Base-by-base conservation (phyloP, 2,329 filamentous ascomycete species). In the Diaporthe amygdali region DNA sequence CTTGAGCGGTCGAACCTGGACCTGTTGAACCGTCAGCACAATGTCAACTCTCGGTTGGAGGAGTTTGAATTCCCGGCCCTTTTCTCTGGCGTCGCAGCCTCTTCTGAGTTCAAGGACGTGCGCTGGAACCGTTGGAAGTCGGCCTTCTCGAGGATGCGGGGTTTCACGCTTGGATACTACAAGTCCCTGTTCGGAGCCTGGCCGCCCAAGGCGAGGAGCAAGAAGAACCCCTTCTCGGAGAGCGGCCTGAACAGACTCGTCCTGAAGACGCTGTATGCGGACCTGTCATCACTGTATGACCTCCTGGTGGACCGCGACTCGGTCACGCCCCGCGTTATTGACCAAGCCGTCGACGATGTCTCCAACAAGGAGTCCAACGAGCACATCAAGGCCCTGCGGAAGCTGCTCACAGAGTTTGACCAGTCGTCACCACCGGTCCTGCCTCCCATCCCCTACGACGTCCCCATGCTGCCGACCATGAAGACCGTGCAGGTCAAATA, bases 21-120 rank as follows among this genome's bases (percentile, higher is more conserved):
- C 76, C 86, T 98, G 3, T 87, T 92, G 41, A 91, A 90, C 72
- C 90, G 94, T 25, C 88, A 94, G 71, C 88, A 91, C 73, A 91
- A 88, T 67, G 89, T 95, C 74, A 92, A 93, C 74, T 83, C 85
- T 39, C 92, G 93, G 52, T 84, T 98, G n/a, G 91, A 93, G 71
- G 90, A 94, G 73, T 98, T 98, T 76, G 94, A 98, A 39, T 98
- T 97, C 76, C 95, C 95, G 0, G 93, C 94, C 0, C 84, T 98
- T 6, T 98, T 97, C 78, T 90, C 94, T 0, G 96, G 96, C 41
- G 90, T 95, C 74, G 96, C 94, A 77, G 95, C 92, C 80, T 97
- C 94, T 4, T 95, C 92, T 14, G 94, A 93, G 0, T 91, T 94
- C 74, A 95, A 92, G 79, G 84, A 90, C 22, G 89, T 97, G 52